These are phyloP conservation scores for Kodamaea ohmeri DNA, from an alignment of 1,139 yeast species.

Conservation along the genomic window DNA sequence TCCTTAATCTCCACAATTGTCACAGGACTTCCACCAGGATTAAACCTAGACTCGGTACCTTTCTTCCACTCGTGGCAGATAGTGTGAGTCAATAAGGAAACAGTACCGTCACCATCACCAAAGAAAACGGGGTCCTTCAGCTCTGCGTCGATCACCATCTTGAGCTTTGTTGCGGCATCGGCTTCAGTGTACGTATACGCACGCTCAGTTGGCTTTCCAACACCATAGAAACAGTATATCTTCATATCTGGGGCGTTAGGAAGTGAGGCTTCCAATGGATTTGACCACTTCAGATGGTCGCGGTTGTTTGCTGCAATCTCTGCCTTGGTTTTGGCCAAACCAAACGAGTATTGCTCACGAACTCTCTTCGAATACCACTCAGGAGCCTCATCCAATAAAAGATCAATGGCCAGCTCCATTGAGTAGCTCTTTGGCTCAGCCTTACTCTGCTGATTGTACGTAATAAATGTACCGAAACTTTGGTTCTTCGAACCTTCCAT, in stretches of 20 bases:
- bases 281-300: constrained; percentile 79
- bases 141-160: constrained; percentile 66
- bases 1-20: constrained; percentile 87
- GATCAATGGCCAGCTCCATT: constrained; percentile 63
- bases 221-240: constrained; percentile 87
- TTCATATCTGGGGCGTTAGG: constrained; percentile 95
- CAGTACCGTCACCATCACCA: constrained; percentile 97
- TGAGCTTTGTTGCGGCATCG: constrained; percentile 57
- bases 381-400: constrained; percentile 63
- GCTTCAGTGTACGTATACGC: constrained; percentile 73
- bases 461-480: constrained; percentile 74
- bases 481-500: constrained; percentile 38
- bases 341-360: constrained; percentile 71
- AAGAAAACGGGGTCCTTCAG: constrained; percentile 60
- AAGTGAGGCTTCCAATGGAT: constrained; percentile 86
- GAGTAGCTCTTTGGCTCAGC: constrained; percentile 38
- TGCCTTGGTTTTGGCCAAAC: constrained; percentile 57
- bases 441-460: constrained; percentile 46
- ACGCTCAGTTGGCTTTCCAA: constrained; percentile 93
- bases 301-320: constrained; percentile 65
- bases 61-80: constrained; percentile 85
- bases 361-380: constrained; percentile 70
- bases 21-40: constrained; percentile 73
- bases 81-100: constrained; percentile 78
- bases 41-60: constrained; percentile 58